Evolutionary conservation across 2,329 filamentous ascomycete genomes (phyloP), one percentile per base, ranked within the genome.

Genomic region (Aschersonia sp.): DNA sequence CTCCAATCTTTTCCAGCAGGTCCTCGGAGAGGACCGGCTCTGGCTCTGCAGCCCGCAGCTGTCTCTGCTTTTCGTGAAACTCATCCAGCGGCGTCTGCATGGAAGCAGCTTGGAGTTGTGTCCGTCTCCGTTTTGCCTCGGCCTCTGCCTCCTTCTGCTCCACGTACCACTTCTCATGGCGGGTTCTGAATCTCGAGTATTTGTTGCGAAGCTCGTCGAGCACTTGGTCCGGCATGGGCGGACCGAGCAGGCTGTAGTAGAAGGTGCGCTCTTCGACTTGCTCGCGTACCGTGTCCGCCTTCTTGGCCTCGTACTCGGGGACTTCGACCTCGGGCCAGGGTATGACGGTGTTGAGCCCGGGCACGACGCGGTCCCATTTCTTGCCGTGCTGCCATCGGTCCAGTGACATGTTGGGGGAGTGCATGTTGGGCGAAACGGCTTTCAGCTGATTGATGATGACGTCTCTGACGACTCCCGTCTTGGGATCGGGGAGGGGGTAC

Each of bases 171-270:
- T 76, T 68, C 53, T 88, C 84, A 67, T 94, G 87, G 44, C 86
- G 74, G 47, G 81, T 87, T 58, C 88, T 75, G 78, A 89, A 92
- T 57, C 76, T 79, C 56, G 82, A 85, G 73, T 82, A 94, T 61
- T 81, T 83, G 70, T 85, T 83, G 60, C 88, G 76, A 60, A 97
- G 72, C 71, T 97, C 90, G 62, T 95, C 81, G 54, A 94, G 75
- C 39, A 96, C 76, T n/a, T 66, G 68, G 32, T 72, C 66, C 5
- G 90, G 88, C 75, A 95, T 87, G 11, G 90, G 90, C 30, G 85
- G 75, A 12, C 75, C 71, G 31, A 88, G 70, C 30, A 97, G 71
- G 37, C 79, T 85, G n/a, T 89, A 88, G 47, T 82, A 71, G 61
- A 85, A 95, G 1, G 85, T 86, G 58, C 70, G 72, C 53, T 79